Conservation (phyloP, 1,284 basidiomycete genomes). For the Cryptococcus wingfieldii region DNA sequence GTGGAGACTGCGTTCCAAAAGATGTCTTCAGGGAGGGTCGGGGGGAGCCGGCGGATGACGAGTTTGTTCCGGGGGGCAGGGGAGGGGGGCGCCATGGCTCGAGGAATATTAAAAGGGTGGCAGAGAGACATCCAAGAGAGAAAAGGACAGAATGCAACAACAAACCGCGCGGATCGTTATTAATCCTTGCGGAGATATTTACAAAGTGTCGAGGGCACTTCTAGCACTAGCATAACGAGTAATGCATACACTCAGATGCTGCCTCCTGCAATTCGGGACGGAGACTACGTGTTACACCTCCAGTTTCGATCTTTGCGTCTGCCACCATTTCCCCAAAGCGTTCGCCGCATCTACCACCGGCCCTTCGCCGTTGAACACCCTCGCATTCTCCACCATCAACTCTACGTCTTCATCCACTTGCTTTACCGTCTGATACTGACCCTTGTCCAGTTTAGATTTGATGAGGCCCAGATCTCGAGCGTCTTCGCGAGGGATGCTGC, state of each 20-base stretch:
- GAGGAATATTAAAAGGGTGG: neutral
- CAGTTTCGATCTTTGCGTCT: conserved; percentile 34
- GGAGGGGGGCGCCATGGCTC: conserved; percentile 3
- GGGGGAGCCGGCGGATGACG: conserved; percentile 80
- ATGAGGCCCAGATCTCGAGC: conserved; percentile 84
- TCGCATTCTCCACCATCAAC: conserved; percentile 45
- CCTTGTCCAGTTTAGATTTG: conserved; percentile 66
- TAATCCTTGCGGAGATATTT: too few species aligned
- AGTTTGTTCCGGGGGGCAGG: conserved; percentile 61
- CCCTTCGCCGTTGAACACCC: conserved; percentile 44
- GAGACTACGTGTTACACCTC: conserved; percentile 10
- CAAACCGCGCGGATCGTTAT: neutral
- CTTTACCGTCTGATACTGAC: conserved; percentile 25
- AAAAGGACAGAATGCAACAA: neutral
- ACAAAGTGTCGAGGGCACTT: too few species aligned
- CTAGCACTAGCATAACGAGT: too few species aligned
- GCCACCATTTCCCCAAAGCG: conserved; percentile 39
- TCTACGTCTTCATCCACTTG: conserved; percentile 45
- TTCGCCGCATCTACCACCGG: conserved; percentile 34
- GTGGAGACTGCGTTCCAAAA: conserved; percentile 87
- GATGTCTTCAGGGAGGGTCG: conserved; percentile 82
- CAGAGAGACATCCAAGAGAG: neutral
- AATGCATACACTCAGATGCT: too few species aligned
- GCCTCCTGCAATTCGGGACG: too few species aligned
- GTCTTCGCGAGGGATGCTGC: conserved; percentile 54